These are phyloP conservation scores for Teratosphaeria gauchensis DNA, from an alignment of 2,329 filamentous ascomycete genomes.

Conservation along the genomic window DNA sequence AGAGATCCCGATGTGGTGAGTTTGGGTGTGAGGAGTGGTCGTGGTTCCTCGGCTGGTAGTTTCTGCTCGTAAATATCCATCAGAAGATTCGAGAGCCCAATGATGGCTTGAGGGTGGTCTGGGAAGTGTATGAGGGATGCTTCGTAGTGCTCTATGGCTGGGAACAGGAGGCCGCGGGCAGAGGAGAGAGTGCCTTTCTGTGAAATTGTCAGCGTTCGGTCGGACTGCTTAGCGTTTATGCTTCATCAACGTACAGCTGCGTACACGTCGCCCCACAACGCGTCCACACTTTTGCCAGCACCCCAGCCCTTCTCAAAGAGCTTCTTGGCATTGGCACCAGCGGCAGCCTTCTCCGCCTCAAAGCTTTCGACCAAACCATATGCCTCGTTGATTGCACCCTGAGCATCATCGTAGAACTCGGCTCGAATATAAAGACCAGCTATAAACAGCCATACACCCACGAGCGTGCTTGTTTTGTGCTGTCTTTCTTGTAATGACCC, in stretches of 20 bases:
- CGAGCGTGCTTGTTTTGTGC: slow-evolving; percentile 50
- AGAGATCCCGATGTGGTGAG: slow-evolving; percentile 12
- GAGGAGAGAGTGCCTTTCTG: slow-evolving; percentile 60
- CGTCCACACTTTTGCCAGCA: slow-evolving; percentile 69
- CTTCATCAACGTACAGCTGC: slow-evolving; percentile 54
- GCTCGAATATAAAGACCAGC: slow-evolving; percentile 80
- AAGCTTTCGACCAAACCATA: slow-evolving; percentile 62
- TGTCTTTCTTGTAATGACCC: slow-evolving; percentile 42
- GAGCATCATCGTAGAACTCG: slow-evolving; percentile 67
- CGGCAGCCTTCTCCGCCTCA: slow-evolving; percentile 55
- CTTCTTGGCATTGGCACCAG: slow-evolving; percentile 52
- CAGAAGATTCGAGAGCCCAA: slow-evolving; percentile 75
- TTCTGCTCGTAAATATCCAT: slow-evolving; percentile 71
- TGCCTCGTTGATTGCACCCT: slow-evolving; percentile 72
- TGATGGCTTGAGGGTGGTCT: slow-evolving; percentile 69
- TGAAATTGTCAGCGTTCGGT: slow-evolving; percentile 10
- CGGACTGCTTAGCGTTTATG: neutral
- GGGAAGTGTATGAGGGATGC: slow-evolving; percentile 67
- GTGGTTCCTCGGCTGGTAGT: slow-evolving; percentile 48
- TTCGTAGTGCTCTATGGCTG: slow-evolving; percentile 71
- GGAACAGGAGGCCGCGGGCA: slow-evolving; percentile 52
- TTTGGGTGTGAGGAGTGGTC: slow-evolving; percentile 24
- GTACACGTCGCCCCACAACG: slow-evolving; percentile 74
- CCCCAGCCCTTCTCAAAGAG: slow-evolving; percentile 65
- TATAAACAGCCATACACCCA: slow-evolving; percentile 84